Conservation (phyloP, 495 filamentous ascomycete species). For the Tuber brumale region DNA sequence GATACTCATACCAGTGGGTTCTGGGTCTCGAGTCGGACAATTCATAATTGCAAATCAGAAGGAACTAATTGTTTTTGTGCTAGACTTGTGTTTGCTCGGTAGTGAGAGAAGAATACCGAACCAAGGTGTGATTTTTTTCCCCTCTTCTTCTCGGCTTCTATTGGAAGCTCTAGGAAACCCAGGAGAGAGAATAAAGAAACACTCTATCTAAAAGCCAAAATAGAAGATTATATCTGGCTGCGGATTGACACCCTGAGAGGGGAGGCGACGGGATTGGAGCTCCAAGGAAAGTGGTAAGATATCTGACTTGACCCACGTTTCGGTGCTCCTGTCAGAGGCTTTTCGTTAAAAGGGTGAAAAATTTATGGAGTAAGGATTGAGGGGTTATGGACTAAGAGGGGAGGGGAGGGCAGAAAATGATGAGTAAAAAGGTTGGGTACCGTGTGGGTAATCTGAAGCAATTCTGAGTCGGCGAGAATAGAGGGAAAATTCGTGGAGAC, state of each 20-base stretch:
- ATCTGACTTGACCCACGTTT: neutral
- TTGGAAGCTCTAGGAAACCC: neutral
- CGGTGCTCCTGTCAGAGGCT: neutral
- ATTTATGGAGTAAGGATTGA: neutral
- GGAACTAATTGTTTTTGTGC: neutral
- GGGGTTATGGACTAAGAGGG: neutral
- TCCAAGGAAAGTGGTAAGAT: neutral
- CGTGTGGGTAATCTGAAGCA: neutral
- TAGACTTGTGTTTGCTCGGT: neutral
- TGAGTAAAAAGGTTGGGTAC: neutral
- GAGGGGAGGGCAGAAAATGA: neutral
- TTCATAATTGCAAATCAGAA: constrained; percentile 30
- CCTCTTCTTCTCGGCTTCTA: neutral
- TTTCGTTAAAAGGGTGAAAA: neutral
- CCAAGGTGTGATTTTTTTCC: neutral
- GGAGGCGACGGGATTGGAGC: neutral
- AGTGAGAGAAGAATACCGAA: neutral
- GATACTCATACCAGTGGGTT: constrained; percentile 31
- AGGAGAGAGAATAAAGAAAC: neutral
- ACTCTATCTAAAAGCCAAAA: constrained; percentile 1
- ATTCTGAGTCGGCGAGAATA: neutral
- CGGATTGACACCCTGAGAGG: neutral
- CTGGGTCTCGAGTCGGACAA: constrained; percentile 39
- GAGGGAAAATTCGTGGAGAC: neutral
- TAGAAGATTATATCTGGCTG: neutral